phyloP scores from a whole-genome alignment of 202 grass and related monocot species.

The Thinopyrum obtusiflorum region DNA sequence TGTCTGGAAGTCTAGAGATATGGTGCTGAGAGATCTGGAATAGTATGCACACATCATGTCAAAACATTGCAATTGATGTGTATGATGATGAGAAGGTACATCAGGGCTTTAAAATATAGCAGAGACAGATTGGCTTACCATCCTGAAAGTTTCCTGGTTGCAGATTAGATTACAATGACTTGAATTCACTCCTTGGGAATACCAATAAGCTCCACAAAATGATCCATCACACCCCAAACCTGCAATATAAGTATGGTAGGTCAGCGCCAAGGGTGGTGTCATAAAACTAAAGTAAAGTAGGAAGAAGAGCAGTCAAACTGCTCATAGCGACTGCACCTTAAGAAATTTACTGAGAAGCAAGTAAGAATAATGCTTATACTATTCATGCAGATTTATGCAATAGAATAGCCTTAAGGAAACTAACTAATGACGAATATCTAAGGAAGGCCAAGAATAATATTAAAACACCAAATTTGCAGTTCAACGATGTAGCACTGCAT shows the following conservation, averaged over 20 bases:
- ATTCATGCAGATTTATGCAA: neutral
- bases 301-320: neutral
- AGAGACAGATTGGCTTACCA: constrained; percentile 36
- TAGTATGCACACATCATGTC: constrained; percentile 21
- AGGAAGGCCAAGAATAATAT: neutral
- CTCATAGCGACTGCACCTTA: neutral
- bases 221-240: constrained; percentile 74
- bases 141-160: constrained; percentile 65
- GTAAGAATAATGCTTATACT: neutral
- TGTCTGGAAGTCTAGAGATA: constrained; percentile 64
- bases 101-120: neutral
- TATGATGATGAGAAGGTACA: constrained; percentile 2
- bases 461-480: constrained; percentile 5
- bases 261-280: neutral
- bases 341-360: neutral
- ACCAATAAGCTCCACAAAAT: constrained; percentile 89
- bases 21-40: constrained; percentile 61
- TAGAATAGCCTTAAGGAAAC: constrained; percentile 2
- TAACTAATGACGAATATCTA: constrained; percentile 18
- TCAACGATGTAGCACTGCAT: neutral
- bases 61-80: constrained; percentile 22
- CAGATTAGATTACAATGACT: constrained; percentile 71
- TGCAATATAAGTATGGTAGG: constrained; percentile 33
- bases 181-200: constrained; percentile 76
- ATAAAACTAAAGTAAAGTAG: neutral